Conservation (phyloP, 2,329 filamentous ascomycete species). For the Microdochium paspali region DNA sequence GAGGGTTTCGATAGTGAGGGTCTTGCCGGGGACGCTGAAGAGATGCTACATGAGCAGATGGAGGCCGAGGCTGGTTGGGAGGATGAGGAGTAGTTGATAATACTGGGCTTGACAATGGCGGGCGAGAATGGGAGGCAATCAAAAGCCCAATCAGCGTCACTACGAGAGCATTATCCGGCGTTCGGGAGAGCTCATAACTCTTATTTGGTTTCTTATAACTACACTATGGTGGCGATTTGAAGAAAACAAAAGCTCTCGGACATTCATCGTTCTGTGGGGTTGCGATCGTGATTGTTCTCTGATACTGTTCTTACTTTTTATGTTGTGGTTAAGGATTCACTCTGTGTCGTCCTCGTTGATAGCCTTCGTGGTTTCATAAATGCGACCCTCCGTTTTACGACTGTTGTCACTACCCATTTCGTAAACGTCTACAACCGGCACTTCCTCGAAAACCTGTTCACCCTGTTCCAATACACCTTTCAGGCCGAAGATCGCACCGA, state of each 20-base stretch:
- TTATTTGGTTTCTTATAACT: background rate
- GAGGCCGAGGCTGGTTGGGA: conserved; percentile 24
- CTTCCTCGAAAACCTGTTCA: background rate
- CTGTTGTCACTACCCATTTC: background rate
- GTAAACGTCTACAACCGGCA: background rate
- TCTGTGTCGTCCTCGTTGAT: no score
- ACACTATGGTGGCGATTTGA: background rate
- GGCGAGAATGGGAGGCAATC: no score
- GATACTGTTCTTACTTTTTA: background rate
- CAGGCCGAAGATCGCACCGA: background rate
- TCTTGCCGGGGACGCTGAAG: conserved; percentile 38
- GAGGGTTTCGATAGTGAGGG: conserved; percentile 37
- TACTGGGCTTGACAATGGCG: background rate
- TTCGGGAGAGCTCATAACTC: background rate
- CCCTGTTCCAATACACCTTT: background rate
- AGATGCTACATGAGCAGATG: conserved; percentile 30
- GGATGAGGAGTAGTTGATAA: conserved; percentile 38
- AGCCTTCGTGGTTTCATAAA: background rate
- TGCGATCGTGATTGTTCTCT: background rate
- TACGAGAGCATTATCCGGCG: background rate
- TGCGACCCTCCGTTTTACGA: background rate
- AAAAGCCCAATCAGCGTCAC: background rate
- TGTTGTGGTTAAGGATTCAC: no score
- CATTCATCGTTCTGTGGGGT: no score
- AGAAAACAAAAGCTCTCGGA: no score